Base-by-base conservation (phyloP, 2,329 filamentous ascomycete genomes). In the Penicillium sp. region DNA sequence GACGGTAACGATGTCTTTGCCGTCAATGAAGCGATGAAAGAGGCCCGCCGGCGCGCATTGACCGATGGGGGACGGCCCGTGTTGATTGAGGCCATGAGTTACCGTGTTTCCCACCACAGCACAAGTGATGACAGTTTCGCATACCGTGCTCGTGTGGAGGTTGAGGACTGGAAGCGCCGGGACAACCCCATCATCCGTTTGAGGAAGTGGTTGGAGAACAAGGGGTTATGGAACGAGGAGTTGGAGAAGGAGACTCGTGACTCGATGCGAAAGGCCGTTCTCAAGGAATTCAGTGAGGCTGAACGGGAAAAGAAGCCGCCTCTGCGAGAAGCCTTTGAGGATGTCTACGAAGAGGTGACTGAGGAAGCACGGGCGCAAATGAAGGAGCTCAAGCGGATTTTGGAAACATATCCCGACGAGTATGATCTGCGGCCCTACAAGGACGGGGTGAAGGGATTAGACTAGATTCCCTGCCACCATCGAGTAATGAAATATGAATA, bases 101-200 rank as follows among this genome's bases (percentile, higher is more conserved):
- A 98, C 71, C 89, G 93, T n/a, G 90, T 97, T 38, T 91, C 88
- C 5, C 90, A 98, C 66, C 93, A 98, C 73, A 95, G 89, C 69
- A 98, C 93, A 0, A 93, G 87, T 0, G 93, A 98, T 64, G 93
- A 98, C 71, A 93, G 87, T 26, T 98, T 96, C 63, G 93, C 93
- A 0, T 98, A 98, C 73, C 86, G 93, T 7, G 90, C 90, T 1
- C 83, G 86, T 26, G 84, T 96, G 1, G 93, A 98, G 64, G 93
- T 98, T 6, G 87, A 95, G 65, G 88, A 95, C 66, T 95, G 90
- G 90, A 95, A 94, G 69, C 68, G 89, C 0, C 77, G 90, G 9
- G 90, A 95, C 64, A 95, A 95, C 62, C 90, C 90, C 1, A 85
- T 95, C 43, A 89, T 87, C 2, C 79, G 90, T 9, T 66, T 95